phyloP scores from a whole-genome alignment of 2,329 filamentous ascomycete genomes.

The Uncinocarpus reesii region DNA sequence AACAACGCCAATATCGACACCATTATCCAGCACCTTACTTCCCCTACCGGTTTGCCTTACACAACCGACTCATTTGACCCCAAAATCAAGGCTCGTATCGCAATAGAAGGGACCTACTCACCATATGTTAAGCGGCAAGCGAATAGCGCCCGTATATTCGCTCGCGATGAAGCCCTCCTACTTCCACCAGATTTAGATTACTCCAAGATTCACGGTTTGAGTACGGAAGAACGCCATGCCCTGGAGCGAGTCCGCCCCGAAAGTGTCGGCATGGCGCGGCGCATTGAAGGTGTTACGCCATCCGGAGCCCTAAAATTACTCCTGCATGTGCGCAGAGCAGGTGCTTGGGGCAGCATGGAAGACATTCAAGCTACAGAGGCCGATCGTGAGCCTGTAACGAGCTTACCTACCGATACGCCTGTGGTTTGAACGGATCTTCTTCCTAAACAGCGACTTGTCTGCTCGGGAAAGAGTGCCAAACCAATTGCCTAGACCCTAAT shows the following conservation, averaged over 20 bases:
- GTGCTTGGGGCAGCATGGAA: slow-evolving; percentile 1
- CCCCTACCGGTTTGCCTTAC: slow-evolving; percentile 22
- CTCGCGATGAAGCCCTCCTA: slow-evolving; percentile 63
- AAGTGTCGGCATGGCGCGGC: slow-evolving; percentile 74
- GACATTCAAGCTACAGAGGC: not conserved
- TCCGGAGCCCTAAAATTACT: slow-evolving; percentile 37
- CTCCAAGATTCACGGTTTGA: slow-evolving; percentile 59
- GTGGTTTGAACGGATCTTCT: not conserved
- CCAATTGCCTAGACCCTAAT: too few relatives aligned
- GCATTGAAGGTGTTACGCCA: slow-evolving; percentile 64
- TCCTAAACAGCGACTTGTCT: not conserved
- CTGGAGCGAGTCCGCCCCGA: slow-evolving; percentile 64
- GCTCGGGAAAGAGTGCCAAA: too few relatives aligned
- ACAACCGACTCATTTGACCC: slow-evolving; percentile 44
- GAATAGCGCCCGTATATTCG: slow-evolving; percentile 54
- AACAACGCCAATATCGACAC: slow-evolving; percentile 49
- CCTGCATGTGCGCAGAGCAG: slow-evolving; percentile 31
- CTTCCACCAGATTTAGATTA: slow-evolving; percentile 73
- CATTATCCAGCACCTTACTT: slow-evolving; percentile 46
- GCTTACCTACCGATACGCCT: not conserved
- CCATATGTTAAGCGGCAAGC: slow-evolving; percentile 72
- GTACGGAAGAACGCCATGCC: slow-evolving; percentile 64
- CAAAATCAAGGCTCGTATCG: slow-evolving; percentile 57
- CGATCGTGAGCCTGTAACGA: not conserved
- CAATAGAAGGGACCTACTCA: slow-evolving; percentile 74